Evolutionary conservation across 192 early-diverging fungal species (phyloP).

Genomic region (Diversispora epigaea): DNA sequence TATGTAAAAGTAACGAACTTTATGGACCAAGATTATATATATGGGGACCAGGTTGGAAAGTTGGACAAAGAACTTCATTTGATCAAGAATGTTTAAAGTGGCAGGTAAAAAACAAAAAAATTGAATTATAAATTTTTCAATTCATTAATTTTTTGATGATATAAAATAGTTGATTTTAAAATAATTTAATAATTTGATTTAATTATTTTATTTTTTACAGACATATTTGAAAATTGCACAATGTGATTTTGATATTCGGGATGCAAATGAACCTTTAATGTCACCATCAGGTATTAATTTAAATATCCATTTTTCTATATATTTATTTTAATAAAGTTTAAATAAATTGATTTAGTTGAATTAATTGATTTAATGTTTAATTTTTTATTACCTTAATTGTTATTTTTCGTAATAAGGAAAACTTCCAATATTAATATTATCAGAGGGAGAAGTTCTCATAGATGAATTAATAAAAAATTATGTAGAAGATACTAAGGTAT

Average conservation of each 20-base stretch:
- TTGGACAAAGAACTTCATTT: conserved; percentile 39
- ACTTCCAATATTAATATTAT: conserved; percentile 53
- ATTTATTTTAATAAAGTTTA: too few species aligned
- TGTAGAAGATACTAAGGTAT: conserved; percentile 41
- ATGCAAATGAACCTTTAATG: conserved; percentile 53
- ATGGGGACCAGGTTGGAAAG: conserved; percentile 47
- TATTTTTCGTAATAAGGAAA: conserved; percentile 37
- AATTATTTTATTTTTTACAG: conserved; percentile 36
- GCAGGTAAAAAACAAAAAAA: conserved; percentile 45
- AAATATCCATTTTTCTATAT: too few species aligned
- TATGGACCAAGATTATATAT: conserved; percentile 47
- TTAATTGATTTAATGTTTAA: neutral
- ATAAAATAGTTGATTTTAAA: neutral
- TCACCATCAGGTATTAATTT: conserved; percentile 52
- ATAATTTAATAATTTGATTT: too few species aligned
- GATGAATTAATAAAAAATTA: conserved; percentile 51
- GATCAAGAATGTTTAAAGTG: conserved; percentile 54
- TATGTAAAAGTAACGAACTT: conserved; percentile 35
- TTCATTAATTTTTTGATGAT: neutral
- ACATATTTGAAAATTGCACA: conserved; percentile 49
- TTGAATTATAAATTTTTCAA: neutral
- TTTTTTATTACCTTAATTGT: neutral
- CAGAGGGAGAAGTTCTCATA: conserved; percentile 45
- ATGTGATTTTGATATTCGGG: conserved; percentile 43
- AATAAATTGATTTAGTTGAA: too few species aligned